phyloP scores from a whole-genome alignment of 768 basidiomycete species.

The Pleurotus tuber-regium region DNA sequence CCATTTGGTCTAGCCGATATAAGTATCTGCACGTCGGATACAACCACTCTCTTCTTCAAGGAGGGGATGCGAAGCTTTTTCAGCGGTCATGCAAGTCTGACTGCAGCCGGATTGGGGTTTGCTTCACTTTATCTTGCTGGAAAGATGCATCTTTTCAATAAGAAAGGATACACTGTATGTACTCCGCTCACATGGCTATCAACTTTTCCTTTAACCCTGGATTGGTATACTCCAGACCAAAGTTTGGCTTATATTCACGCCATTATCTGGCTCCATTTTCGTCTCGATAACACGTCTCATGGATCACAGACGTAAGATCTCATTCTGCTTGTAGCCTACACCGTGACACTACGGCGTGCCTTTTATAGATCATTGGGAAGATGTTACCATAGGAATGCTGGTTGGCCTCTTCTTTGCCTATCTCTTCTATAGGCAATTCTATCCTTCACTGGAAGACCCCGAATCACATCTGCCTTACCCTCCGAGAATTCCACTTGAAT shows the following conservation, averaged over 20 bases:
- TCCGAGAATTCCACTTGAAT: constrained; percentile 8
- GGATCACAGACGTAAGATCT: constrained; percentile 18
- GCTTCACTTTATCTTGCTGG: constrained; percentile 22
- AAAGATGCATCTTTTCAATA: constrained; percentile 22
- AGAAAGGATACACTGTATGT: constrained; percentile 17
- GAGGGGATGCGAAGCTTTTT: constrained; percentile 26
- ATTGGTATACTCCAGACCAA: constrained; percentile 14
- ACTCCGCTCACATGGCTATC: not conserved
- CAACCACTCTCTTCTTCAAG: constrained; percentile 17
- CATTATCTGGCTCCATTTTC: constrained; percentile 19
- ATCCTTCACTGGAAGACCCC: constrained; percentile 20
- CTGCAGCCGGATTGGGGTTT: constrained; percentile 17
- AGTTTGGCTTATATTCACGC: constrained; percentile 21
- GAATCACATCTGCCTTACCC: constrained; percentile 19
- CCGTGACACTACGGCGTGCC: not conserved
- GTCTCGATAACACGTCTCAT: constrained; percentile 22
- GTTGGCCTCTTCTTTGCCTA: constrained; percentile 17
- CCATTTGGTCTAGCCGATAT: constrained; percentile 22
- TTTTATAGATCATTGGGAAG: constrained; percentile 16
- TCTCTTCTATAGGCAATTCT: constrained; percentile 21
- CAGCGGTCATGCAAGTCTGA: constrained; percentile 25
- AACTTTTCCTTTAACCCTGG: not conserved
- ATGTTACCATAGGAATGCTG: constrained; percentile 19
- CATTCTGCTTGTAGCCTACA: not conserved
- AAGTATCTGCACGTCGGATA: constrained; percentile 19